Conservation (phyloP, 495 filamentous ascomycete genomes). For the Tuber brumale region DNA sequence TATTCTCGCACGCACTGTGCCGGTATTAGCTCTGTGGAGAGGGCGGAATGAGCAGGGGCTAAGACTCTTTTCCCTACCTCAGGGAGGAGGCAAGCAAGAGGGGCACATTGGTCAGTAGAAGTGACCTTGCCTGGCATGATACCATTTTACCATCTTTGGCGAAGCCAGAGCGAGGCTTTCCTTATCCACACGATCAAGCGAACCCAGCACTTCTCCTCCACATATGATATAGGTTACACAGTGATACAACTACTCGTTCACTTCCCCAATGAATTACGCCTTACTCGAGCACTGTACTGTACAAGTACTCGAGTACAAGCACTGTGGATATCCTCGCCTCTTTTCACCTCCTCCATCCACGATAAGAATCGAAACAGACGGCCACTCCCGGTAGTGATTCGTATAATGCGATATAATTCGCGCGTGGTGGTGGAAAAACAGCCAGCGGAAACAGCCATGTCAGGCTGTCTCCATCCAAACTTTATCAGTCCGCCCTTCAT, state of each 20-base stretch:
- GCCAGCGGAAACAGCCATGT: not conserved
- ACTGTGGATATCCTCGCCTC: not conserved
- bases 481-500: not conserved
- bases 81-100: not conserved
- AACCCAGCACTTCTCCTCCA: not conserved
- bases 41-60: not conserved
- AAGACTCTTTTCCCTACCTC: not conserved
- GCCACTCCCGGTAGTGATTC: not conserved
- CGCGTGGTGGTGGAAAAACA: not conserved
- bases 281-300: not conserved
- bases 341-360: not conserved
- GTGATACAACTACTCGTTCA: not conserved
- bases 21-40: not conserved
- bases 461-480: not conserved
- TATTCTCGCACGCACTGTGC: not conserved
- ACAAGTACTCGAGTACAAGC: too few species aligned
- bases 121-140: not conserved
- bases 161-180: not conserved
- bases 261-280: not conserved
- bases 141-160: not conserved
- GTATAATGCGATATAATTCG: not conserved
- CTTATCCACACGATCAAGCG: not conserved
- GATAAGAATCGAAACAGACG: not conserved
- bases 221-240: not conserved
- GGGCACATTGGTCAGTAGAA: not conserved